These are phyloP conservation scores for Aspergillus funiculosus DNA, from an alignment of 495 filamentous ascomycete genomes.

Conservation along the genomic window DNA sequence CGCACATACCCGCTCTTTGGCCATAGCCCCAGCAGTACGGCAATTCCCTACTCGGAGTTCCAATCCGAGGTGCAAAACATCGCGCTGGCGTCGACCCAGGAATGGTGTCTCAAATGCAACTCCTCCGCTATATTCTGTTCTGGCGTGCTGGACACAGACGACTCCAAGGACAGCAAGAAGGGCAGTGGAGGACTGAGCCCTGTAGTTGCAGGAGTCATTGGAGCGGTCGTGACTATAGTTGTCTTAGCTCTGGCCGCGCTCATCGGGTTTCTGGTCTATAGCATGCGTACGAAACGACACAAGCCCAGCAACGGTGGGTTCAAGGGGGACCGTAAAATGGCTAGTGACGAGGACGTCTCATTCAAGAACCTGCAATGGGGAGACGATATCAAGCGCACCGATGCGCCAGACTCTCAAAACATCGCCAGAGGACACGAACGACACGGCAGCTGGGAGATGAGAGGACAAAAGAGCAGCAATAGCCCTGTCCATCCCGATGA, in stretches of 20 bases:
- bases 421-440: slow-evolving; percentile 40
- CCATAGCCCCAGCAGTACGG: slow-evolving; percentile 40
- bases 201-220: slow-evolving; percentile 52
- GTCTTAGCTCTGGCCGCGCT: slow-evolving; percentile 25
- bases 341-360: slow-evolving; percentile 45
- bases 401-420: slow-evolving; percentile 13
- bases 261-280: slow-evolving; percentile 37
- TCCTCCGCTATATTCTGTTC: slow-evolving; percentile 57
- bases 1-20: slow-evolving; percentile 63
- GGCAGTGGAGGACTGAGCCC: slow-evolving; percentile 20
- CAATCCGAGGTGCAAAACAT: slow-evolving; percentile 51
- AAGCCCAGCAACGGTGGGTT: slow-evolving; percentile 38
- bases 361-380: slow-evolving; percentile 30
- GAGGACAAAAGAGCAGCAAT: slow-evolving; percentile 21
- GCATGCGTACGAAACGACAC: slow-evolving; percentile 30
- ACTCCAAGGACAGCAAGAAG: not conserved
- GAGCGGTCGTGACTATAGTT: slow-evolving; percentile 40
- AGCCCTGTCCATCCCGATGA: not conserved
- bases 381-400: slow-evolving; percentile 20
- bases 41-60: slow-evolving; percentile 61
- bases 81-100: slow-evolving; percentile 49
- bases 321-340: slow-evolving; percentile 46
- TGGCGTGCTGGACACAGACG: slow-evolving; percentile 21
- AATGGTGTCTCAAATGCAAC: slow-evolving; percentile 70
- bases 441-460: slow-evolving; percentile 51